phyloP scores from a whole-genome alignment of 495 filamentous ascomycete genomes.

The Delitschia confertaspora region DNA sequence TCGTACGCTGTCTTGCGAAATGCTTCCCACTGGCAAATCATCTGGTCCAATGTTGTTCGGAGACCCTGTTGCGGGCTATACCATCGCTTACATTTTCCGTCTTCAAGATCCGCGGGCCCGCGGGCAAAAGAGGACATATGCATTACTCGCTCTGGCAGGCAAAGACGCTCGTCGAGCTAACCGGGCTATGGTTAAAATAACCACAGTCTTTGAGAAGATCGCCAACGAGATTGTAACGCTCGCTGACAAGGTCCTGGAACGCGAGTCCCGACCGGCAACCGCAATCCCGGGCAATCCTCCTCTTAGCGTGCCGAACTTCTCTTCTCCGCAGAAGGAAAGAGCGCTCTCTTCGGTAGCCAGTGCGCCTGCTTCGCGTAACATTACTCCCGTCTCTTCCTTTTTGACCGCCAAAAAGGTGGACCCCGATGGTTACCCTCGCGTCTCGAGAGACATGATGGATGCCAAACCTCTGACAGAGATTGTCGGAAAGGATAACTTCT shows the following conservation, averaged over 20 bases:
- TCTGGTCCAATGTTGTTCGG: slow-evolving; percentile 82
- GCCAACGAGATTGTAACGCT: slow-evolving; percentile 64
- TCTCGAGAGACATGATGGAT: slow-evolving; percentile 43
- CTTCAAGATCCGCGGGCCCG: slow-evolving; percentile 82
- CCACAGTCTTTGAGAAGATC: slow-evolving; percentile 65
- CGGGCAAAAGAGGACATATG: slow-evolving; percentile 77
- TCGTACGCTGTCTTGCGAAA: slow-evolving; percentile 77
- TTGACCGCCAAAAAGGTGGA: slow-evolving; percentile 53
- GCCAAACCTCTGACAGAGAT: slow-evolving; percentile 76
- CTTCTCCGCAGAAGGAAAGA: slow-evolving; percentile 13
- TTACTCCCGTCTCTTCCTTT: slow-evolving; percentile 55
- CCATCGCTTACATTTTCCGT: slow-evolving; percentile 86
- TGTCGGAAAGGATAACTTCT: slow-evolving; percentile 76
- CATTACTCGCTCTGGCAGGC: slow-evolving; percentile 67
- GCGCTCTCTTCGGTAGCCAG: slow-evolving; percentile 14
- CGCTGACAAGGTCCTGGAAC: slow-evolving; percentile 41
- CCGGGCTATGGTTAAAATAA: slow-evolving; percentile 65
- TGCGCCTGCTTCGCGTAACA: slow-evolving; percentile 29
- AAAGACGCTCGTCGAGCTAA: slow-evolving; percentile 66
- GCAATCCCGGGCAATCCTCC: slow-evolving; percentile 17
- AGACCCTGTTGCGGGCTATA: slow-evolving; percentile 72
- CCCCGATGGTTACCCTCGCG: slow-evolving; percentile 46
- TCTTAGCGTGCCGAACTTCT: slow-evolving; percentile 19
- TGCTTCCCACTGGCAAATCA: slow-evolving; percentile 64
- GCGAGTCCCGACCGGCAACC: slow-evolving; percentile 24